These are phyloP conservation scores for Mycena floridula DNA, from an alignment of 768 basidiomycete species.

Conservation along the genomic window DNA sequence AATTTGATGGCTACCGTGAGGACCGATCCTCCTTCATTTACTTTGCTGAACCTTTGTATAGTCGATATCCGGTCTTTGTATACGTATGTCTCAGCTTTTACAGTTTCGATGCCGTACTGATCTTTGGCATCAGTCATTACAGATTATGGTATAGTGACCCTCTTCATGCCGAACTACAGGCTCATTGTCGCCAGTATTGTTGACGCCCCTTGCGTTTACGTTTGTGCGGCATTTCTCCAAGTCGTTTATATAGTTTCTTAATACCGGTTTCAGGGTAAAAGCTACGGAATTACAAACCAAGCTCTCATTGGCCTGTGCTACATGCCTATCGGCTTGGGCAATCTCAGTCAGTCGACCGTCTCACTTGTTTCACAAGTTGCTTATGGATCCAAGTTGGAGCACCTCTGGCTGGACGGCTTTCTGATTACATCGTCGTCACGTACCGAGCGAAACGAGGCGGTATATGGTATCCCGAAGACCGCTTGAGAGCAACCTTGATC, in stretches of 20 bases:
- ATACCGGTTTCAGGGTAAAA: slow-evolving; percentile 36
- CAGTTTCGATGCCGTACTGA: slow-evolving; percentile 19
- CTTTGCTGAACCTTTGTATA: neutral
- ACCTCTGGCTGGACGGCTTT: slow-evolving; percentile 50
- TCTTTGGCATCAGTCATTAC: slow-evolving; percentile 23
- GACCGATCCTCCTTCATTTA: slow-evolving; percentile 8
- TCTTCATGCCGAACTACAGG: slow-evolving; percentile 12
- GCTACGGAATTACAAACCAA: slow-evolving; percentile 51
- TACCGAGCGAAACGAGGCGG: slow-evolving; percentile 47
- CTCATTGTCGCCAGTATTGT: slow-evolving; percentile 33
- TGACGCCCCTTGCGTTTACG: slow-evolving; percentile 62
- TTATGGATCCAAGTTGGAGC: slow-evolving; percentile 37
- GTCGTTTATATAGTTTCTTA: neutral
- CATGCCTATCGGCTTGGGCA: slow-evolving; percentile 53
- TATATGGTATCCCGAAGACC: slow-evolving; percentile 63
- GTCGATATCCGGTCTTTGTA: neutral
- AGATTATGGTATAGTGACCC: slow-evolving; percentile 28
- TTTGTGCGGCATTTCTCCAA: slow-evolving; percentile 37
- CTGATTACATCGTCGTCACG: slow-evolving; percentile 44
- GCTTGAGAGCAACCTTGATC: slow-evolving; percentile 45
- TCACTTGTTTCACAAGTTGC: neutral
- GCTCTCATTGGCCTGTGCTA: slow-evolving; percentile 56
- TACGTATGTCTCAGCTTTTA: slow-evolving; percentile 2
- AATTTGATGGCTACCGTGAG: slow-evolving; percentile 51
- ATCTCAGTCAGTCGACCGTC: slow-evolving; percentile 39